Conservation (phyloP, 2,329 filamentous ascomycete species). For the Colletotrichum incanum region DNA sequence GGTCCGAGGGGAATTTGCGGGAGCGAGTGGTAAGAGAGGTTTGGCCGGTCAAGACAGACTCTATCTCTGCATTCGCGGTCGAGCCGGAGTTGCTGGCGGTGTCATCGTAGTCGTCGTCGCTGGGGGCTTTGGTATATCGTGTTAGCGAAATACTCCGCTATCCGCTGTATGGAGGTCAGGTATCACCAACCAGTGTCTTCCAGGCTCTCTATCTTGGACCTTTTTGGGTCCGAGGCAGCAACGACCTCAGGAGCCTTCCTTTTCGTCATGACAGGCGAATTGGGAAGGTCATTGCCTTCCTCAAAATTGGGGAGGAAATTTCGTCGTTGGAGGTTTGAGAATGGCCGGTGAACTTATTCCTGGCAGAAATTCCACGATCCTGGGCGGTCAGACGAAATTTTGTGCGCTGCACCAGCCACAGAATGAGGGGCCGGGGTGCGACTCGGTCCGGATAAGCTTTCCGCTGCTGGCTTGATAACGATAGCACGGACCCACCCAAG, state of each 20-base stretch:
- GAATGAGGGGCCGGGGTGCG: conserved; percentile 20
- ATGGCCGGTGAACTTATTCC: conserved; percentile 33
- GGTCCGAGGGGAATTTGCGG: conserved; percentile 75
- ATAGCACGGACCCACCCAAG: conserved; percentile 23
- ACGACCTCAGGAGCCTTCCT: conserved; percentile 36
- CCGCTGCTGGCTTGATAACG: conserved; percentile 26
- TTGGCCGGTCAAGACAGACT: conserved; percentile 40
- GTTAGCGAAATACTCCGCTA: conserved; percentile 24
- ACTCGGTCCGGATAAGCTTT: conserved; percentile 40
- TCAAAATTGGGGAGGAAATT: conserved; percentile 10
- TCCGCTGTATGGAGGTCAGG: neutral
- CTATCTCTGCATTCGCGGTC: conserved; percentile 40
- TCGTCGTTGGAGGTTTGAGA: neutral
- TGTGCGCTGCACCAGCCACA: conserved; percentile 31
- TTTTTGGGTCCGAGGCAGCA: conserved; percentile 24
- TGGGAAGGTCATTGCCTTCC: conserved; percentile 30
- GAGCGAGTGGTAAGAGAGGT: conserved; percentile 42
- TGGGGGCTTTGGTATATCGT: conserved; percentile 22
- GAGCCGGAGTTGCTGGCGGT: conserved; percentile 41
- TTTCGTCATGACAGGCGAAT: conserved; percentile 39
- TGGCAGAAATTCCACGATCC: conserved; percentile 29
- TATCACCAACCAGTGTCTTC: conserved; percentile 32
- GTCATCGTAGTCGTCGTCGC: conserved; percentile 43
- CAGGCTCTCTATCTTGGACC: conserved; percentile 10
- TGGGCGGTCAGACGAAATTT: conserved; percentile 41